Conservation (phyloP, 805 yeast genomes). For the Teunomyces stri region DNA sequence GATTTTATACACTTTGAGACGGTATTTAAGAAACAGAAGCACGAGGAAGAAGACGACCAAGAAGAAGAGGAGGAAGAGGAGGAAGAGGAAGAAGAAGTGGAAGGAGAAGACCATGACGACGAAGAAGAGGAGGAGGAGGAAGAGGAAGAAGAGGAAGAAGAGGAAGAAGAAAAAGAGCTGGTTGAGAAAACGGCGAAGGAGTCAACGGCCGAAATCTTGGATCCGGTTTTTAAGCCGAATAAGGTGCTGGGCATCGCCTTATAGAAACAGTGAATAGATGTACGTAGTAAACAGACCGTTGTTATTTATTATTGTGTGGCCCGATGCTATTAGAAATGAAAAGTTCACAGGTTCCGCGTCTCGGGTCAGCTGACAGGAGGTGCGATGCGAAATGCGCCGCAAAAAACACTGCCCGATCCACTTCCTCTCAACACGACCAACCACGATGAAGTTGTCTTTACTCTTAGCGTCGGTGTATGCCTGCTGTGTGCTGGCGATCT, state of each 20-base stretch:
- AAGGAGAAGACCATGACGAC: constrained; percentile 10
- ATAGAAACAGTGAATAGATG: constrained; percentile 3
- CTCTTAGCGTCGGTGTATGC: constrained; percentile 6
- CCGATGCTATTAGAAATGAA: background rate
- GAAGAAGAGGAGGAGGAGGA: constrained; percentile 8
- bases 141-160: background rate
- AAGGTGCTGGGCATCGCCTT: constrained; percentile 2
- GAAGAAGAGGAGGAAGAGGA: constrained; percentile 12
- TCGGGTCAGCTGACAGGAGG: background rate
- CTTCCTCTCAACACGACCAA: background rate
- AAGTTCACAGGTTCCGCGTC: no score
- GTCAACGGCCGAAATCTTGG: constrained; percentile 18
- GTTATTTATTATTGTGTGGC: background rate
- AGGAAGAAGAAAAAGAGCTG: constrained; percentile 1
- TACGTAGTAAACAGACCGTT: background rate
- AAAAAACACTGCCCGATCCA: background rate
- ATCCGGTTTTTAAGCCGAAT: constrained; percentile 21
- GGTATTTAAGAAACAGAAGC: constrained; percentile 12
- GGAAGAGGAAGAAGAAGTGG: constrained; percentile 7
- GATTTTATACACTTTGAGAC: constrained; percentile 29
- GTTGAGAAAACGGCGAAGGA: constrained; percentile 1
- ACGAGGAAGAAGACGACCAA: constrained; percentile 11
- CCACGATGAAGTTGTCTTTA: background rate
- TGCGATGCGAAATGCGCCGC: constrained; percentile 1
- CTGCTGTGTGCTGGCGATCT: constrained; percentile 18